These are phyloP conservation scores for Colletotrichum kahawae DNA, from an alignment of 2,329 filamentous ascomycete species.

Conservation along the genomic window DNA sequence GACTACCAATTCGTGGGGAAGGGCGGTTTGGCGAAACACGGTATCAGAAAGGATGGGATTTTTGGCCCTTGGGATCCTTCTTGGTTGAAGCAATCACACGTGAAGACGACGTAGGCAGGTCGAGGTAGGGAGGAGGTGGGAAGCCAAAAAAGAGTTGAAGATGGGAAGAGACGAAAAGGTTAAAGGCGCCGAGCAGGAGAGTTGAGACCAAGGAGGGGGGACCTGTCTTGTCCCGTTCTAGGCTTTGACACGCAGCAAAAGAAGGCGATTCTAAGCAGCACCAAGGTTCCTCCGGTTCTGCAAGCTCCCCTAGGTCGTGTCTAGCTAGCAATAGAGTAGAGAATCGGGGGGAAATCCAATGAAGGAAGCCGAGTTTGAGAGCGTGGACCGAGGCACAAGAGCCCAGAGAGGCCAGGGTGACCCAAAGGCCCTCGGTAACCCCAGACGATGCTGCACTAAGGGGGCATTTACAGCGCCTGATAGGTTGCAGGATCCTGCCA, in stretches of 20 bases:
- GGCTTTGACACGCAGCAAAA: not conserved
- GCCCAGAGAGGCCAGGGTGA: not conserved
- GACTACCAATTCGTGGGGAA: not conserved
- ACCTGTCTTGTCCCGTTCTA: not conserved
- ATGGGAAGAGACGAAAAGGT: not conserved
- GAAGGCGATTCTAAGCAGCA: not conserved
- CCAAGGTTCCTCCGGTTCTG: not conserved
- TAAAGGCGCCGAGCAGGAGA: not conserved
- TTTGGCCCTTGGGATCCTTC: not conserved
- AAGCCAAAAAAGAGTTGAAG: not conserved
- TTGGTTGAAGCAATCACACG: not conserved
- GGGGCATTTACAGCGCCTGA: not conserved
- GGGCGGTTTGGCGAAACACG: not conserved
- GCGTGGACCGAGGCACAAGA: slow-evolving; percentile 21
- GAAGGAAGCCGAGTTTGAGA: slow-evolving; percentile 12
- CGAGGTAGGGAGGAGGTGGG: not conserved
- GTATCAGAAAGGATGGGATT: not conserved
- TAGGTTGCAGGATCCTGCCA: not conserved
- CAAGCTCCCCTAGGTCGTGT: not conserved
- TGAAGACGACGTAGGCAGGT: not conserved
- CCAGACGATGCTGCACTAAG: slow-evolving; percentile 8
- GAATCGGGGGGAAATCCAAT: slow-evolving; percentile 5
- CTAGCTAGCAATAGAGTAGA: not conserved
- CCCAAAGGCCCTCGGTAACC: slow-evolving; percentile 20
- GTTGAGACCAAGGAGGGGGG: not conserved